Base-by-base conservation (phyloP, 306 rosid genomes). In the Biancaea sappan region DNA sequence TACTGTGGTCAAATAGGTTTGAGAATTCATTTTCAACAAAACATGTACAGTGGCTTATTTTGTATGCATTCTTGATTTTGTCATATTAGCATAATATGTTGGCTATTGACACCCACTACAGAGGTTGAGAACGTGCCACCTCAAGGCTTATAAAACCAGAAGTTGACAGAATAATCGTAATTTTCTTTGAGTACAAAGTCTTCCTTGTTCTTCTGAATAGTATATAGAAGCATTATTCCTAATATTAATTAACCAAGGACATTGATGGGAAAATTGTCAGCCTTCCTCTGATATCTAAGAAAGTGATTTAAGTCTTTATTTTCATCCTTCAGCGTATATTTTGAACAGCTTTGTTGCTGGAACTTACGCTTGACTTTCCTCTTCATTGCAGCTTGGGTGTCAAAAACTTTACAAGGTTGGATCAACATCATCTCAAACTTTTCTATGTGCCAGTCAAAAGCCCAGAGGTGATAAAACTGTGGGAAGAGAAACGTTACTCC, bases 301-400 rank as follows among this genome's bases (percentile, higher is more conserved):
- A 72, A 31, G 8, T 13, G 22, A 35, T 32, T 34, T 8, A 8
- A 56, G 63, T 46, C 6, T 56, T 29, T 51, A 5, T 12, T 37
- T 24, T 63, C 12, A 37, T 67, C 52, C 74, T 58, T 31, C 52
- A 71, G n/a, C 62, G 53, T 67, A 52, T 75, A 73, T 72, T 58
- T 18, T 16, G 74, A 28, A 41, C 77, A 47, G 22, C 57, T 48
- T 66, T 52, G 43, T 52, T 73, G 70, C 35, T 75, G 63, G 74
- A 79, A 68, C 56, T 73, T 66, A 69, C 12, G 22, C 61, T 75
- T 24, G 34, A 24, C 37, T 40, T 88, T 81, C 58, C 12, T 59
- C 66, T 74, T 11, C 48, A 22, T 75, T 85, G 83, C 88, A 86
- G 97, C 81, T 85, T 50, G 90, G 75, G 61, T 76, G 48, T 67